A percentile compares a stretch with the other conserved stretches of the same genome.
Conservation (phyloP, 1,139 yeast genomes). For the Candida sp. region DNA sequence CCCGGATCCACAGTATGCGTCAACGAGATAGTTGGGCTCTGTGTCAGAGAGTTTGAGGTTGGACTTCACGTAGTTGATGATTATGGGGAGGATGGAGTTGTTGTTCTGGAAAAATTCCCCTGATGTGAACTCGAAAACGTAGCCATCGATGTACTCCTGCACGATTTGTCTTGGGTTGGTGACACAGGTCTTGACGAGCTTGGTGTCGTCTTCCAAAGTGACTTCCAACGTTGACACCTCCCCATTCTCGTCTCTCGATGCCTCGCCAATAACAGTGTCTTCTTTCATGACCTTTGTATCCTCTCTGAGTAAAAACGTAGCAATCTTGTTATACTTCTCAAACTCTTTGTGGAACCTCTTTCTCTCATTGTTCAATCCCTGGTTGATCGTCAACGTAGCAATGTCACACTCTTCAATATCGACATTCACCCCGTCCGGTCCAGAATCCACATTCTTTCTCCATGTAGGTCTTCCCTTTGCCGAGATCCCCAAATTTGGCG, state of each 20-base stretch:
- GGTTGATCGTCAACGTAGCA: conserved; percentile 80
- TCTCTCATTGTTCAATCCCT: conserved; percentile 78
- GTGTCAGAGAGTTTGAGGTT: conserved; percentile 56
- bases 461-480: conserved; percentile 77
- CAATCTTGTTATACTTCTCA: conserved; percentile 75
- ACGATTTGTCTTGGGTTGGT: conserved; percentile 82
- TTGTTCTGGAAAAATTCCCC: conserved; percentile 97
- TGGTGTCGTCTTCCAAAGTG: conserved; percentile 21
- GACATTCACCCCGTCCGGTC: conserved; percentile 51
- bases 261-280: conserved; percentile 28
- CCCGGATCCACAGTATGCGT: conserved; percentile 98
- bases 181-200: conserved; percentile 52
- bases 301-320: conserved; percentile 85
- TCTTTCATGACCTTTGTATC: conserved; percentile 52
- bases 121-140: conserved; percentile 84
- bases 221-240: conserved; percentile 31
- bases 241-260: conserved; percentile 45
- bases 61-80: conserved; percentile 78
- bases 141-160: conserved; percentile 75
- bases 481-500: conserved; percentile 90
- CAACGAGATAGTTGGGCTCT: conserved; percentile 72
- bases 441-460: conserved; percentile 55
- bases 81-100: conserved; percentile 85
- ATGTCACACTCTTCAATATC: conserved; percentile 95
- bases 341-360: conserved; percentile 51